Evolutionary conservation across 2,329 filamentous ascomycete species (phyloP), one percentile per base, ranked within the genome.

Genomic region (Colletotrichum godetiae): DNA sequence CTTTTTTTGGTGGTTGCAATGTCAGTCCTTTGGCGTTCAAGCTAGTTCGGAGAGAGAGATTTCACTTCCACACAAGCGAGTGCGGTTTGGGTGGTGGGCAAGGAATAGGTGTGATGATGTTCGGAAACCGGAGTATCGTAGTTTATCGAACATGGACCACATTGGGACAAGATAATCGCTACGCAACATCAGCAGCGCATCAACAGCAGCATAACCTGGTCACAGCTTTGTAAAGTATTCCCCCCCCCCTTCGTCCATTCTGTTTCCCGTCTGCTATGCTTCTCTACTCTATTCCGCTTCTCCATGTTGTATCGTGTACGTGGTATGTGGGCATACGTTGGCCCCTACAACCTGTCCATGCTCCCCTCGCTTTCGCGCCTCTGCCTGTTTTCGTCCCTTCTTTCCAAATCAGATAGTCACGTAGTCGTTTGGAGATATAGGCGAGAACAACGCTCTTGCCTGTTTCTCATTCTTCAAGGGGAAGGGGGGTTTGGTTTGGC

Each of bases 401-500:
- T 62, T 33, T 35, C 15, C 8, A 4, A 22, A 29, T 27, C 15
- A 3, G 29, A 46, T 33, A 56, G 55, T 73, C 46, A 60, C 70
- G 70, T 61, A 57, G 19, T 66, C 37, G 70, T 65, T 57, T 70
- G 56, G 55, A 60, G 67, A 70, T 56, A 49, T 60, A 42, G 67
- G 55, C 60, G 49, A 49, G 19, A 60, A 42, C 55, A 65, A 57
- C 42, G 59, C 60, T 60, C 53, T n/a, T 49, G 33, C 53, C 31
- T 64, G 70, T 22, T 33, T 27, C 27, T 7, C 33, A 35, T 22
- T 29, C 15, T 10, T 6, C 6, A 22, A 52, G 42, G 37, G 55
- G 37, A 33, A 19, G 42, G 42, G 42, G 42, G 42, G 37, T 42
- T 42, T 42, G 13, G 13, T 15, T 42, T 42, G 37, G 13, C 31